phyloP scores from a whole-genome alignment of 208 protist species.

The Kentomonas sorsogonicus region DNA sequence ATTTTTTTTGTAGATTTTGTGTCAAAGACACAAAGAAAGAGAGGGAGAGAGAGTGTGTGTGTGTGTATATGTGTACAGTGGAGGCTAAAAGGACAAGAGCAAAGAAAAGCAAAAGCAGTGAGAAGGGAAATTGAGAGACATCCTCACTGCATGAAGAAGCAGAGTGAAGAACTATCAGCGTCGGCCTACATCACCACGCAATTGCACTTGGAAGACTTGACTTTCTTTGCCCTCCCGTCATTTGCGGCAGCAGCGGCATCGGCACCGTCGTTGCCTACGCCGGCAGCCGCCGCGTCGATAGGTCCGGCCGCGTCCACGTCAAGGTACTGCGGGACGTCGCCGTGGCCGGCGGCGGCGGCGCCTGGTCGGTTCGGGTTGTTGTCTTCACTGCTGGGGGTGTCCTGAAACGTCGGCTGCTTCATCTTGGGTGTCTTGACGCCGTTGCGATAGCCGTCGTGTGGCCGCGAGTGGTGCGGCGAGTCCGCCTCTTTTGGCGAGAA shows the following conservation, averaged over 20 bases:
- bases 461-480: too few relatives aligned
- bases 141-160: too few relatives aligned
- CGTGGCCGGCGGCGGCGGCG: not conserved
- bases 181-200: slow-evolving; percentile 7
- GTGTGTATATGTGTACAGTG: too few relatives aligned
- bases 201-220: not conserved
- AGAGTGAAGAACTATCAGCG: too few relatives aligned
- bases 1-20: slow-evolving; percentile 2
- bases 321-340: not conserved
- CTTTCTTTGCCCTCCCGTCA: not conserved
- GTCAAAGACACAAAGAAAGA: not conserved
- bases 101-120: too few relatives aligned
- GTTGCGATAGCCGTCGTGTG: too few relatives aligned
- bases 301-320: not conserved
- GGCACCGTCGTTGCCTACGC: not conserved
- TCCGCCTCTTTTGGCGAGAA: too few relatives aligned
- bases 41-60: not conserved
- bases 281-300: not conserved
- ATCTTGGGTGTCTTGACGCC: too few relatives aligned
- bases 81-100: too few relatives aligned
- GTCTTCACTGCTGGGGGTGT: too few relatives aligned
- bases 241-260: not conserved
- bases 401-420: too few relatives aligned
- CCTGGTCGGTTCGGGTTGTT: slow-evolving; percentile 1
- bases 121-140: too few relatives aligned